Conservation (phyloP, 495 filamentous ascomycete genomes). For the Aspergillus asperescens region DNA sequence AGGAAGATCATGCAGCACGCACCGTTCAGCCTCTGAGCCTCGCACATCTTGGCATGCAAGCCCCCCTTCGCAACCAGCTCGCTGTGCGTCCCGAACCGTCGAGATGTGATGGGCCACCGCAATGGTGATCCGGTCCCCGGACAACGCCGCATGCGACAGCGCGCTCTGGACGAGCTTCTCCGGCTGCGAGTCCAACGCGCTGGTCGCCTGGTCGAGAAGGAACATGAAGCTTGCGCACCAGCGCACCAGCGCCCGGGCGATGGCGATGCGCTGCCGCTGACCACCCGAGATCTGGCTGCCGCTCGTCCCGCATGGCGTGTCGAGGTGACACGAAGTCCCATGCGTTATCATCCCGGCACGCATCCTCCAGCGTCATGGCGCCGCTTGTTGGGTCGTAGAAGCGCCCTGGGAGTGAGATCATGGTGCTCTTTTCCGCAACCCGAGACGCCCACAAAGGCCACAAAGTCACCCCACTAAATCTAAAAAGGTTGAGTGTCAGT, state of each 20-base stretch:
- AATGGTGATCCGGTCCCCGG: slow-evolving; percentile 65
- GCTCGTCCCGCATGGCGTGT: slow-evolving; percentile 69
- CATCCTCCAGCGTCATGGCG: slow-evolving; percentile 62
- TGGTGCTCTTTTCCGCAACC: slow-evolving; percentile 83
- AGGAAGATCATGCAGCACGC: too few species aligned
- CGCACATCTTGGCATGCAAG: not conserved
- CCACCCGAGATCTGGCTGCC: slow-evolving; percentile 77
- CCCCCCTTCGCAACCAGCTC: slow-evolving; percentile 46
- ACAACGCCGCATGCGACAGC: slow-evolving; percentile 59
- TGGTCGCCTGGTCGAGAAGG: slow-evolving; percentile 78
- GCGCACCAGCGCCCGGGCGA: slow-evolving; percentile 67
- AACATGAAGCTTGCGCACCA: slow-evolving; percentile 66
- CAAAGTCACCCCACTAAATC: slow-evolving; percentile 61
- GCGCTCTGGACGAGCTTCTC: slow-evolving; percentile 80
- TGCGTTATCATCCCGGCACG: slow-evolving; percentile 84
- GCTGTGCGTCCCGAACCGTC: slow-evolving; percentile 70
- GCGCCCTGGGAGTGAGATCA: slow-evolving; percentile 71
- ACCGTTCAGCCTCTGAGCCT: not conserved
- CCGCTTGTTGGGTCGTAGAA: slow-evolving; percentile 78
- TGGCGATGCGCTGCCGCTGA: slow-evolving; percentile 78
- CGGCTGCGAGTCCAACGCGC: slow-evolving; percentile 70
- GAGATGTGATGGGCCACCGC: slow-evolving; percentile 72
- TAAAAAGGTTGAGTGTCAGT: not conserved
- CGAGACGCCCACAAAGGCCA: slow-evolving; percentile 74
- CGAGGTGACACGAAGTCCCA: slow-evolving; percentile 84